phyloP scores from a whole-genome alignment of 208 protist species.

The Acanthamoeba royreba region DNA sequence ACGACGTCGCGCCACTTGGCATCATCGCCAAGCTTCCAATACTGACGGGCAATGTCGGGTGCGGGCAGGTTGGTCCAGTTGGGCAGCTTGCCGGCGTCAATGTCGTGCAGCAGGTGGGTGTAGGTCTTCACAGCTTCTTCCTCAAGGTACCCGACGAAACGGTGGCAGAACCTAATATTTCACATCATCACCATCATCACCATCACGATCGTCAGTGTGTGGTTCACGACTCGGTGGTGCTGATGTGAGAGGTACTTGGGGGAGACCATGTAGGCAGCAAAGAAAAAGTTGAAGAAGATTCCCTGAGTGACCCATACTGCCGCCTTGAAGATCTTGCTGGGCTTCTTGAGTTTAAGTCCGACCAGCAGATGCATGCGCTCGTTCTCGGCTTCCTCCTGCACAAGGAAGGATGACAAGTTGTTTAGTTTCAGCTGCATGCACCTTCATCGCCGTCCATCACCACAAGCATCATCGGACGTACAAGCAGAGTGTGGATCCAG shows the following conservation, averaged over 20 bases:
- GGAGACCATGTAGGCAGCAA: constrained; percentile 72
- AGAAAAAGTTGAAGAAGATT: constrained; percentile 77
- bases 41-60: constrained; percentile 81
- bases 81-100: constrained; percentile 49
- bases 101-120: constrained; percentile 59
- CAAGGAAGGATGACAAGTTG: neutral
- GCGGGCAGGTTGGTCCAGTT: constrained; percentile 65
- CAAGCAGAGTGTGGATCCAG: constrained; percentile 89
- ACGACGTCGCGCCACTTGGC: constrained; percentile 82
- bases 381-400: constrained; percentile 88
- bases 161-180: constrained; percentile 63
- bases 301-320: constrained; percentile 75
- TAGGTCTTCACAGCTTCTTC: constrained; percentile 79
- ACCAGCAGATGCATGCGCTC: constrained; percentile 91
- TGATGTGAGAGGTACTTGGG: constrained; percentile 68
- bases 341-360: constrained; percentile 76
- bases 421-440: neutral
- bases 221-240: neutral
- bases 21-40: constrained; percentile 79
- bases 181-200: neutral
- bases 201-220: constrained; percentile 22
- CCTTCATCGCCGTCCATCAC: neutral
- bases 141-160: constrained; percentile 69
- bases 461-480: neutral
- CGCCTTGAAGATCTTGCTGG: constrained; percentile 66